Evolutionary conservation across 73 alveolate genomes (phyloP).

Genomic region (Paramecium bursaria): DNA sequence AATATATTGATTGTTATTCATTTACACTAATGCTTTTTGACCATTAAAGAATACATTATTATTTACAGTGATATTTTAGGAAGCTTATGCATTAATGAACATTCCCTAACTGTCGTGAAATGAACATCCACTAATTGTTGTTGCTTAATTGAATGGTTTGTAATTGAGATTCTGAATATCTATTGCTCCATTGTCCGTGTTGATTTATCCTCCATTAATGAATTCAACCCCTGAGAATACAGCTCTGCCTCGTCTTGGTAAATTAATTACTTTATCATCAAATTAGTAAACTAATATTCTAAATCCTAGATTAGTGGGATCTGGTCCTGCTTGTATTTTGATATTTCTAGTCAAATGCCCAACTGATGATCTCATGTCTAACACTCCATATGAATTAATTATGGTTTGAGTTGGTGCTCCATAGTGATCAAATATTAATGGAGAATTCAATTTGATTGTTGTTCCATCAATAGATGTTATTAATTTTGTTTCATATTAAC

Average conservation of each 20-base stretch:
- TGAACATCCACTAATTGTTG: slow-evolving; percentile 44
- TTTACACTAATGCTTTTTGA: slow-evolving; percentile 49
- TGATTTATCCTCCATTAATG: slow-evolving; percentile 55
- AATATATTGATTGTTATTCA: slow-evolving; percentile 40
- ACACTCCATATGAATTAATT: slow-evolving; percentile 36
- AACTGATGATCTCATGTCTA: slow-evolving; percentile 66
- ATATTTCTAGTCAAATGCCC: slow-evolving; percentile 64
- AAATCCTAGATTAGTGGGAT: slow-evolving; percentile 39
- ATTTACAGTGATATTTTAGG: slow-evolving; percentile 16
- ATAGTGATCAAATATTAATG: slow-evolving; percentile 58
- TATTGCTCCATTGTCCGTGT: slow-evolving; percentile 53
- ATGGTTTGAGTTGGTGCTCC: slow-evolving; percentile 62
- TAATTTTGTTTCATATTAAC: slow-evolving; percentile 25
- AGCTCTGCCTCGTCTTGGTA: slow-evolving; percentile 50
- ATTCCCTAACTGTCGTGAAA: slow-evolving; percentile 62
- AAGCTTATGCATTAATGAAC: slow-evolving; percentile 11
- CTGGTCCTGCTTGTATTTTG: slow-evolving; percentile 38
- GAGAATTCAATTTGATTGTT: slow-evolving; percentile 33
- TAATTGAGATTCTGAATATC: slow-evolving; percentile 56
- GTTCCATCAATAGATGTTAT: slow-evolving; percentile 41
- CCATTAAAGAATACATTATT: slow-evolving; percentile 61
- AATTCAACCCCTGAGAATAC: slow-evolving; percentile 64
- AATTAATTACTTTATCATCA: slow-evolving; percentile 11
- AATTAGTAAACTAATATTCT: slow-evolving; percentile 53
- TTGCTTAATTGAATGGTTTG: slow-evolving; percentile 17